These are phyloP conservation scores for Alternaria alternata DNA, from an alignment of 2,329 filamentous ascomycete species.

Conservation along the genomic window DNA sequence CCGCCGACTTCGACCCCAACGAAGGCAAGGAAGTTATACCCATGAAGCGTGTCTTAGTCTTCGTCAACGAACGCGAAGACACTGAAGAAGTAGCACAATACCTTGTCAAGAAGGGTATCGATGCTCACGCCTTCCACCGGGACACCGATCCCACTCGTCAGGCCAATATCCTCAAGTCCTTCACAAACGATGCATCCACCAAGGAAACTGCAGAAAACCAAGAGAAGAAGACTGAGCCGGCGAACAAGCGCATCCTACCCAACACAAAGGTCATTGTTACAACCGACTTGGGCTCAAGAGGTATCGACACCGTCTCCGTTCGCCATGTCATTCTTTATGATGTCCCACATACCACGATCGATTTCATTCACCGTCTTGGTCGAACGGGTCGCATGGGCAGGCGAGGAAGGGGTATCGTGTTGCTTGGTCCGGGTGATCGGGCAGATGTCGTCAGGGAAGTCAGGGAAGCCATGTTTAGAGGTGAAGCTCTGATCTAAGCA, in stretches of 20 bases:
- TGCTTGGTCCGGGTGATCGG: conserved; percentile 88
- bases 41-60: conserved; percentile 88
- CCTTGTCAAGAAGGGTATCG: conserved; percentile 83
- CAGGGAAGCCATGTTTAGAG: conserved; percentile 72
- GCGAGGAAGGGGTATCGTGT: conserved; percentile 85
- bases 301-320: conserved; percentile 92
- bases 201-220: not conserved
- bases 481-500: conserved; percentile 57
- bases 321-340: conserved; percentile 93
- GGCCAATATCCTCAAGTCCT: conserved; percentile 77
- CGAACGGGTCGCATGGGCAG: conserved; percentile 92
- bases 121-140: conserved; percentile 83
- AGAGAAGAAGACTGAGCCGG: conserved; percentile 6
- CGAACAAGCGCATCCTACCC: conserved; percentile 61
- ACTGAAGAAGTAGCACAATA: conserved; percentile 82
- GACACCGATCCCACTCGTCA: conserved; percentile 83
- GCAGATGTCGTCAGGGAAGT: conserved; percentile 93
- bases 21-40: conserved; percentile 65
- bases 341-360: conserved; percentile 96
- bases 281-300: conserved; percentile 89
- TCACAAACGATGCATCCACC: conserved; percentile 54
- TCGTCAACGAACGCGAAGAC: conserved; percentile 95
- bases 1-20: conserved; percentile 50
- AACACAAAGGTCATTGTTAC: conserved; percentile 93
- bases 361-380: conserved; percentile 96